Percentiles rank a stretch among this genome's conserved stretches.
Evolutionary conservation across 2,329 filamentous ascomycete species (phyloP).

Genomic region (Penicillium sp.): DNA sequence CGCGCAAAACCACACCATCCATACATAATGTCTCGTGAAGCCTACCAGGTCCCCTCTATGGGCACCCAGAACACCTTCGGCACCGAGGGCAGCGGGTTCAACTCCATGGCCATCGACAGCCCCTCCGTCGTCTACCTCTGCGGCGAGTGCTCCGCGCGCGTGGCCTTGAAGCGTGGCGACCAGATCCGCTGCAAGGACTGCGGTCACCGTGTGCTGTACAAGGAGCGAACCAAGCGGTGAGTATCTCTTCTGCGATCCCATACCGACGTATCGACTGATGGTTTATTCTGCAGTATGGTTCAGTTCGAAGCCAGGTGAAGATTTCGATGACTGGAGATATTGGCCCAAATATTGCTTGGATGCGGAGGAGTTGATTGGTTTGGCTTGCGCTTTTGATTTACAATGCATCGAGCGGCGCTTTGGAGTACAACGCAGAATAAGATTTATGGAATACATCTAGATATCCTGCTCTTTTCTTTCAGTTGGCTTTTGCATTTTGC

Average conservation of each 20-base stretch:
- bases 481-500: not conserved
- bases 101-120: slow-evolving; percentile 44
- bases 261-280: slow-evolving; percentile 11
- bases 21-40: slow-evolving; percentile 61
- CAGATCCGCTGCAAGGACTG: slow-evolving; percentile 86
- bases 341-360: not conserved
- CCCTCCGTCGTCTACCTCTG: slow-evolving; percentile 66
- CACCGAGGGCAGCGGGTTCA: slow-evolving; percentile 33
- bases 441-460: not conserved
- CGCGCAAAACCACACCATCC: no score
- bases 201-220: slow-evolving; percentile 92
- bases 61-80: slow-evolving; percentile 40
- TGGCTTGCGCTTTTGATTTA: slow-evolving; percentile 9
- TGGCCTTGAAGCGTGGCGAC: slow-evolving; percentile 69
- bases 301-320: slow-evolving; percentile 89
- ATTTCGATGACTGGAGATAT: not conserved
- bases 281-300: slow-evolving; percentile 66
- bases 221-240: slow-evolving; percentile 95
- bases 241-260: slow-evolving; percentile 26
- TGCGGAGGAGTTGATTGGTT: slow-evolving; percentile 10
- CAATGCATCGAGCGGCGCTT: slow-evolving; percentile 33
- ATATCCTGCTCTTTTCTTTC: not conserved
- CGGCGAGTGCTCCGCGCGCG: slow-evolving; percentile 77
- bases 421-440: slow-evolving; percentile 20
- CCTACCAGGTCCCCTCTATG: slow-evolving; percentile 66